Evolutionary conservation across 1,284 basidiomycete species (phyloP), one percentile per base, ranked within the genome.

Genomic region (Marasmius oreades): DNA sequence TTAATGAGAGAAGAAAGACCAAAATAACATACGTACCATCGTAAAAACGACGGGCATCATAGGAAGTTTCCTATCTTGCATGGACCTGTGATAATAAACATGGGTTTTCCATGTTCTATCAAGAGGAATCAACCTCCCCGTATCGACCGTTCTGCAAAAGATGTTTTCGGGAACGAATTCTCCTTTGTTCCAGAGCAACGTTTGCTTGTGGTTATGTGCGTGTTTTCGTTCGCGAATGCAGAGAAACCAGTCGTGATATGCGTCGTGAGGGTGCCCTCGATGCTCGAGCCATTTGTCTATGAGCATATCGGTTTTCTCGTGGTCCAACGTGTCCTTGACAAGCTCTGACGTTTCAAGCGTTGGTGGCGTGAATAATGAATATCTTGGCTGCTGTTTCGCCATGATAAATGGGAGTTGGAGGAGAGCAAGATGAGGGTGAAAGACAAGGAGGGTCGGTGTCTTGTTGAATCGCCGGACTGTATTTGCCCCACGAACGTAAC

Each of bases 271-370:
- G 53, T 67, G 67, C 44, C 73, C 83, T 64, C 80, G 80, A 65
- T 88, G 85, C 66, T 88, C 85, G 48, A 89, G 82, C 86, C 86
- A 89, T 69, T 84, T 86, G 77, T 89, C 86, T 71, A 89, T 88
- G 62, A 89, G 80, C 71, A 83, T 77, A 73, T 87, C 85, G 6
- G 86, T 86, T 20, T 82, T 77, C 61, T 87, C 84, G 71, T 86
- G 83, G 69, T 87, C 84, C 55, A 89, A 78, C 16, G 84, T 86
- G 54, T 86, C 87, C 70, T 85, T 83, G 53, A 88, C 80, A 52
- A 89, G 84, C 73, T 88, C 87, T 62, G 83, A 84, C 82, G 86
- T 88, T 37, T 78, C 77, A 55, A 88, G 77, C 20, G 73, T 77
- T 5, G 86, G 86, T 23, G 84, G 83, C 1, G 77, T 76, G 60